Evolutionary conservation across 176 grass and related monocot species (phyloP).

Genomic region (Oryza officinalis): DNA sequence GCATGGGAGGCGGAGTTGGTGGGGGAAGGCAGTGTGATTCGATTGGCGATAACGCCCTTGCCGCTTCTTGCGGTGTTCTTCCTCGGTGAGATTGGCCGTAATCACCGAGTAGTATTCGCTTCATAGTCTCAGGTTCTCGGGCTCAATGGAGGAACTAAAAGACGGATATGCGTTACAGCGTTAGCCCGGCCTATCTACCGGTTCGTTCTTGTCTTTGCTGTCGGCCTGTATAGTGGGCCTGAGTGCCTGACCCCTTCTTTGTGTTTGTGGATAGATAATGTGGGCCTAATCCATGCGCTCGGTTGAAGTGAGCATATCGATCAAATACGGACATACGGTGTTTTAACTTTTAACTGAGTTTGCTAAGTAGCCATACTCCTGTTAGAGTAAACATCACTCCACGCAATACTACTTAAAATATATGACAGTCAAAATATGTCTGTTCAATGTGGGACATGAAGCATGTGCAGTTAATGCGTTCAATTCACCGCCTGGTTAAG

Average conservation of each 20-base stretch:
- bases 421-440: background rate
- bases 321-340: too few relatives aligned
- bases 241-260: too few relatives aligned
- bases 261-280: too few relatives aligned
- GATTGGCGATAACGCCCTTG: background rate
- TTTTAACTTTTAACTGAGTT: too few relatives aligned
- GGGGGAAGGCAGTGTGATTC: background rate
- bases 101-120: background rate
- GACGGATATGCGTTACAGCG: background rate
- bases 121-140: background rate
- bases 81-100: too few relatives aligned
- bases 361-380: too few relatives aligned
- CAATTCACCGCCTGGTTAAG: background rate
- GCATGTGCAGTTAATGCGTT: background rate
- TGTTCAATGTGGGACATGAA: background rate
- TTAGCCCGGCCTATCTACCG: background rate
- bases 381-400: background rate
- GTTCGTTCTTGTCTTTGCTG: too few relatives aligned
- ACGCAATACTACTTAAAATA: background rate
- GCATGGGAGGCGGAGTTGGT: too few relatives aligned
- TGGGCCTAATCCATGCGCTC: too few relatives aligned
- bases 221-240: too few relatives aligned
- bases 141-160: background rate
- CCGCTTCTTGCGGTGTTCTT: background rate
- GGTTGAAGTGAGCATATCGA: too few relatives aligned